phyloP scores from a whole-genome alignment of 768 basidiomycete species.

The Pleurotus platypus region DNA sequence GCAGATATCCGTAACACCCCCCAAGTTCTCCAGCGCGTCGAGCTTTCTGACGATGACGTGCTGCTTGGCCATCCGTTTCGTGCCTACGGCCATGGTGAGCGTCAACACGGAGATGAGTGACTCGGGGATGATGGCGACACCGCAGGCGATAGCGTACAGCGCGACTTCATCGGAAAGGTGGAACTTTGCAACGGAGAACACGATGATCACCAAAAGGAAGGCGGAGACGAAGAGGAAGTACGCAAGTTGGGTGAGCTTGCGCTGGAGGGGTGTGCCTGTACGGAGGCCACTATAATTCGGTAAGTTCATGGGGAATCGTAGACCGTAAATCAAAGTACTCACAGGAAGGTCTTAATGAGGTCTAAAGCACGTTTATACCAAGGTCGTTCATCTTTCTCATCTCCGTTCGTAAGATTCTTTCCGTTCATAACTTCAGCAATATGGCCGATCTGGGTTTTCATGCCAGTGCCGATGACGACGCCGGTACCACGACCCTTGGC shows the following conservation, averaged over 20 bases:
- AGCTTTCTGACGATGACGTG: slow-evolving; percentile 62
- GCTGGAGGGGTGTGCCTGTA: slow-evolving; percentile 14
- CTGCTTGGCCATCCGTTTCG: slow-evolving; percentile 19
- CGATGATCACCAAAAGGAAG: slow-evolving; percentile 11
- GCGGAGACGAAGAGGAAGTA: slow-evolving; percentile 12
- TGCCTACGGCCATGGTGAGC: slow-evolving; percentile 10
- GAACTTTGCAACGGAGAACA: slow-evolving; percentile 10
- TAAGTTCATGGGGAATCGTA: not conserved
- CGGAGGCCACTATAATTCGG: slow-evolving; percentile 7
- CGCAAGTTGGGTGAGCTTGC: slow-evolving; percentile 12
- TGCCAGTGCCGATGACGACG: slow-evolving; percentile 45
- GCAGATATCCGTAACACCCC: slow-evolving; percentile 51
- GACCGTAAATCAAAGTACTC: slow-evolving; percentile 1
- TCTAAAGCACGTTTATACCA: slow-evolving; percentile 18
- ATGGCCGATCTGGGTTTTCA: slow-evolving; percentile 47
- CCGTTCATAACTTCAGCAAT: slow-evolving; percentile 32
- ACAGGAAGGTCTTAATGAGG: slow-evolving; percentile 24
- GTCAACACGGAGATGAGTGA: slow-evolving; percentile 11
- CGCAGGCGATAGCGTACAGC: slow-evolving; percentile 9
- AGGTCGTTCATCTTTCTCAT: slow-evolving; percentile 17
- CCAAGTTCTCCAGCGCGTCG: slow-evolving; percentile 60
- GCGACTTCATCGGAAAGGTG: slow-evolving; percentile 2
- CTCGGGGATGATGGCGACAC: slow-evolving; percentile 11
- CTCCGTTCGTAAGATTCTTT: slow-evolving; percentile 12
- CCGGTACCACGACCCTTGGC: slow-evolving; percentile 48